These are phyloP conservation scores for Magnolia kwangsiensis DNA, from an alignment of 164 flowering plant species.

Conservation along the genomic window DNA sequence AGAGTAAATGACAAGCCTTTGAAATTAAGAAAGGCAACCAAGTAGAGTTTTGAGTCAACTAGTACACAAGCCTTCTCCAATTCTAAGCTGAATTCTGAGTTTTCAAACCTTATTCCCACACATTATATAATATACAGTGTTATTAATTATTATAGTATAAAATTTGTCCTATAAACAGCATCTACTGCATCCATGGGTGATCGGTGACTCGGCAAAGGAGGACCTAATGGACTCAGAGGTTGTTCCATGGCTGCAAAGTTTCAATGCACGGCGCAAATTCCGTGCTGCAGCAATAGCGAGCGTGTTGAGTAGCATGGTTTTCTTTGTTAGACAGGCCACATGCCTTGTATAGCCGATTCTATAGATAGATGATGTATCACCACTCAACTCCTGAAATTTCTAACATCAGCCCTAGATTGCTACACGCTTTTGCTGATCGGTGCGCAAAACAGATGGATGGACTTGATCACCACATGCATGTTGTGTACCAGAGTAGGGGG, in stretches of 20 bases:
- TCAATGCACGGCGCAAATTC: constrained; percentile 67
- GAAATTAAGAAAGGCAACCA: neutral
- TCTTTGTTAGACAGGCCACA: constrained; percentile 1
- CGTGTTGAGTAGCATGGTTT: constrained; percentile 50
- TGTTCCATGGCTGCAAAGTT: constrained; percentile 65
- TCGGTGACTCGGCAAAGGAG: constrained; percentile 58
- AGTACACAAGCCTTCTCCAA: neutral
- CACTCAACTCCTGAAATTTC: no score
- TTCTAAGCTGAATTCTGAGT: neutral
- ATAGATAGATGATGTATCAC: no score
- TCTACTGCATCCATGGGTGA: constrained; percentile 71
- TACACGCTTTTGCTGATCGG: no score
- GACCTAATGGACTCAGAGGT: constrained; percentile 68
- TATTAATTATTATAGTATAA: no score
- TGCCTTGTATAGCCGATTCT: no score
- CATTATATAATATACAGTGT: no score
- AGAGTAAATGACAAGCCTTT: neutral
- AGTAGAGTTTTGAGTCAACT: neutral
- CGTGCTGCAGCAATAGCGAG: constrained; percentile 80
- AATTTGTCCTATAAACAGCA: constrained; percentile 32
- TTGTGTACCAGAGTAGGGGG: no score
- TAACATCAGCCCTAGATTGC: no score
- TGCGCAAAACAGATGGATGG: no score
- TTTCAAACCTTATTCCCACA: neutral
- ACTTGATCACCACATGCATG: no score